Conservation (phyloP, 805 yeast genomes). For the Priceomyces fermenticarens region DNA sequence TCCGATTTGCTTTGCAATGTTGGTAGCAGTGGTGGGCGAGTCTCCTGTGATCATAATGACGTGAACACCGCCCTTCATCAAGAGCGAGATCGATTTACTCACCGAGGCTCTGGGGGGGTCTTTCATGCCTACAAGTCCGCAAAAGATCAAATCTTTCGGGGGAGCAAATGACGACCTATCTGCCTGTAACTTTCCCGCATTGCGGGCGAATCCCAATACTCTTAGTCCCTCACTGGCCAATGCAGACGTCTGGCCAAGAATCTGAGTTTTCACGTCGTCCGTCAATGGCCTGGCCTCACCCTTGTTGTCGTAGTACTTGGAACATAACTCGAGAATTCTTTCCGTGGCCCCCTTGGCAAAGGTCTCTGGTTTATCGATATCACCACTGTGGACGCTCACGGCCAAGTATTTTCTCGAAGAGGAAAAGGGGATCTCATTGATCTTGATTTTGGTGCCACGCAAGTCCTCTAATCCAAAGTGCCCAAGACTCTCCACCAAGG, state of each 20-base stretch:
- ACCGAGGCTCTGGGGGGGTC: constrained; percentile 97
- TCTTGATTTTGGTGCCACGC: constrained; percentile 57
- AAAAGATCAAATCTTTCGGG: constrained; percentile 65
- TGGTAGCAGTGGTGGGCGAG: constrained; percentile 78
- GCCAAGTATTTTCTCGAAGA: constrained; percentile 90
- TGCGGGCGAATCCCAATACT: constrained; percentile 75
- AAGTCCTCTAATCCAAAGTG: constrained; percentile 71
- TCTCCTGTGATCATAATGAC: constrained; percentile 99
- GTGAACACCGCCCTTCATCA: constrained; percentile 91
- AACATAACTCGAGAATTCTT: constrained; percentile 58
- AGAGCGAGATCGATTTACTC: constrained; percentile 63
- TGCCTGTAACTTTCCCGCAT: constrained; percentile 28
- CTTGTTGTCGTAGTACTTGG: constrained; percentile 53
- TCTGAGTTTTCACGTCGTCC: constrained; percentile 43
- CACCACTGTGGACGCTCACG: constrained; percentile 62
- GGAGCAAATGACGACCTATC: constrained; percentile 31
- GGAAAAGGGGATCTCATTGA: constrained; percentile 78
- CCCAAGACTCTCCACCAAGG: constrained; percentile 71
- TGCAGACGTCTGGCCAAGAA: constrained; percentile 54
- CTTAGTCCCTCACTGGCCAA: constrained; percentile 85
- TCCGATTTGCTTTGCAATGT: constrained; percentile 87
- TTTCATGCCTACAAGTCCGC: constrained; percentile 92
- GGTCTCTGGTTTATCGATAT: constrained; percentile 51
- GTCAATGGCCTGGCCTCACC: constrained; percentile 63
- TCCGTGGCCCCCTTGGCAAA: constrained; percentile 92